Percentiles rank a stretch among this genome's conserved stretches.
Conservation (phyloP, 257 asterid genomes). For the Lycium ferocissimum region DNA sequence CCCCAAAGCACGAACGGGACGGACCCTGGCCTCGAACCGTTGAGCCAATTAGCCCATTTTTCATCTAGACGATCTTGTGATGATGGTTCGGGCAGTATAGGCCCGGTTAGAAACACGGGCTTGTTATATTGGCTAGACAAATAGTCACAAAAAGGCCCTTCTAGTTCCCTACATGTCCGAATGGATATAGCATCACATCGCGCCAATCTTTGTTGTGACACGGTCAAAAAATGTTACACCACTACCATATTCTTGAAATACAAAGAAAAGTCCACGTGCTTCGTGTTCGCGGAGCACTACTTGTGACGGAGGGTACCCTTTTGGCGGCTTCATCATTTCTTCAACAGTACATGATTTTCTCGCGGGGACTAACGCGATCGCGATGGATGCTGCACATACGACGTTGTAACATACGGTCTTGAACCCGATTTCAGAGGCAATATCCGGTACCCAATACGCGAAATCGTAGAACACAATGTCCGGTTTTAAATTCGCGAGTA, state of each 20-base stretch:
- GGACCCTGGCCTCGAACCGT: slow-evolving; percentile 46
- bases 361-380: slow-evolving; percentile 68
- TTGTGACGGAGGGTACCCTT: slow-evolving; percentile 70
- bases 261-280: slow-evolving; percentile 51
- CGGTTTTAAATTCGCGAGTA: slow-evolving; percentile 51
- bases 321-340: slow-evolving; percentile 56
- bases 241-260: slow-evolving; percentile 57
- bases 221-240: slow-evolving; percentile 55
- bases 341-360: slow-evolving; percentile 49
- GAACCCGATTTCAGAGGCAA: slow-evolving; percentile 60
- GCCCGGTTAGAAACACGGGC: slow-evolving; percentile 69
- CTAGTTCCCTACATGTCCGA: slow-evolving; percentile 71
- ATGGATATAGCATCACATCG: slow-evolving; percentile 69
- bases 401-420: slow-evolving; percentile 70
- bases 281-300: slow-evolving; percentile 59
- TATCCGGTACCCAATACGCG: slow-evolving; percentile 70
- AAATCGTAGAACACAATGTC: slow-evolving; percentile 68
- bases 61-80: slow-evolving; percentile 48
- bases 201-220: slow-evolving; percentile 50
- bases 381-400: slow-evolving; percentile 67
- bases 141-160: slow-evolving; percentile 72
- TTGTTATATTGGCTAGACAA: slow-evolving; percentile 55
- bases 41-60: slow-evolving; percentile 63
- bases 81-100: slow-evolving; percentile 56
- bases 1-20: slow-evolving; percentile 73